Percentiles rank a stretch among this genome's conserved stretches.
These are phyloP conservation scores for Paxillus ammoniavirescens DNA, from an alignment of 768 basidiomycete genomes.

Conservation along the genomic window DNA sequence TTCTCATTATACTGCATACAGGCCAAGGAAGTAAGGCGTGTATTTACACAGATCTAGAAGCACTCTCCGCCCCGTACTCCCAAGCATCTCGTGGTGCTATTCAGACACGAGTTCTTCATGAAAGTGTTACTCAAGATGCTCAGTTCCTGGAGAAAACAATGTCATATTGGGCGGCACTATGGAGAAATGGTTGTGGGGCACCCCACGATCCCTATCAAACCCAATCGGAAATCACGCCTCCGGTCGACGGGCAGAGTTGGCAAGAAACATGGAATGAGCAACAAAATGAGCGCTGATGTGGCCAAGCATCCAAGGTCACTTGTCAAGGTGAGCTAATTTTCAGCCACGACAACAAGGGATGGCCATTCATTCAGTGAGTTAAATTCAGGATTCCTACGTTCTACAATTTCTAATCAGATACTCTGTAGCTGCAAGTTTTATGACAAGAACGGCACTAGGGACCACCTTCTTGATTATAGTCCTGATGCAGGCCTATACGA, in stretches of 20 bases:
- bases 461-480: neutral
- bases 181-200: neutral
- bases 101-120: neutral
- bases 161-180: neutral
- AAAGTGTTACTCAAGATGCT: neutral
- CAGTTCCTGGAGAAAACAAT: neutral
- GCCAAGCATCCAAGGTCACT: neutral
- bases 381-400: neutral
- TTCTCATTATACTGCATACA: neutral
- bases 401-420: neutral
- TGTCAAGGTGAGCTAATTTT: neutral
- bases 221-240: no score
- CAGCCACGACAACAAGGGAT: neutral
- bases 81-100: neutral
- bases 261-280: neutral
- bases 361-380: neutral
- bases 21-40: neutral
- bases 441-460: neutral
- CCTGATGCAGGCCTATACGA: neutral
- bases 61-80: neutral
- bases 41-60: neutral
- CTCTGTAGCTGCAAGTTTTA: neutral
- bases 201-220: neutral
- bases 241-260: neutral
- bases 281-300: neutral